Evolutionary conservation across 192 early-diverging fungal genomes (phyloP).

Genomic region (Entomortierella lignicola): DNA sequence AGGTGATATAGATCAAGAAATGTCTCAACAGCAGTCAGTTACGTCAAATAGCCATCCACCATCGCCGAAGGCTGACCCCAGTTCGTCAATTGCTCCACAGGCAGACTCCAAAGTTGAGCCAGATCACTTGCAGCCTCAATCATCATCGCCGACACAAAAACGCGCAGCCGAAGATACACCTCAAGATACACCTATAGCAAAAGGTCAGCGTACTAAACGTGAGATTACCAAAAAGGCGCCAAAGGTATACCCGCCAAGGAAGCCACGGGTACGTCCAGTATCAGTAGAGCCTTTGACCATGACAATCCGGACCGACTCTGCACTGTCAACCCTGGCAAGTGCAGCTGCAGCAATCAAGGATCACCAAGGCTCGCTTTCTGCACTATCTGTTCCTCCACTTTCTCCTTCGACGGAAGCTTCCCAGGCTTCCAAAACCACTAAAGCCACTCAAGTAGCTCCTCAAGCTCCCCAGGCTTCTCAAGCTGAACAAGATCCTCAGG

Average conservation of each 20-base stretch:
- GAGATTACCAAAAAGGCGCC: conserved; percentile 13
- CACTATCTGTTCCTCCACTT: conserved; percentile 15
- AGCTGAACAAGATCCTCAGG: background rate
- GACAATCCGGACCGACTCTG: conserved; percentile 38
- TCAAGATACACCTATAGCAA: conserved; percentile 1
- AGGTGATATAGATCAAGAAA: too few relatives aligned
- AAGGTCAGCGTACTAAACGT: conserved; percentile 4
- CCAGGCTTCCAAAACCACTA: background rate
- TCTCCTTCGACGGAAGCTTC: conserved; percentile 11
- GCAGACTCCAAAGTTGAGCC: background rate
- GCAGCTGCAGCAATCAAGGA: conserved; percentile 45
- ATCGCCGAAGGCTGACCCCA: background rate
- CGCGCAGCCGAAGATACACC: background rate
- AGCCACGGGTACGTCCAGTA: conserved; percentile 20
- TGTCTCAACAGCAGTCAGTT: too few relatives aligned
- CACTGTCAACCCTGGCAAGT: conserved; percentile 44
- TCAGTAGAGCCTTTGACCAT: conserved; percentile 16
- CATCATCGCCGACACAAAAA: background rate
- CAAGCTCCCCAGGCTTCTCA: background rate
- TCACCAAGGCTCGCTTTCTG: conserved; percentile 19
- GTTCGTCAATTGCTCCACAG: too few relatives aligned
- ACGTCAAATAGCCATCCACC: background rate
- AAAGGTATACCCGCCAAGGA: conserved; percentile 48
- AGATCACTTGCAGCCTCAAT: background rate
- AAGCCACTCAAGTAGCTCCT: background rate